A percentile compares a stretch with the other conserved stretches of the same genome.
Evolutionary conservation across 495 filamentous ascomycete species (phyloP).

Genomic region (Talaromyces wortmannii): DNA sequence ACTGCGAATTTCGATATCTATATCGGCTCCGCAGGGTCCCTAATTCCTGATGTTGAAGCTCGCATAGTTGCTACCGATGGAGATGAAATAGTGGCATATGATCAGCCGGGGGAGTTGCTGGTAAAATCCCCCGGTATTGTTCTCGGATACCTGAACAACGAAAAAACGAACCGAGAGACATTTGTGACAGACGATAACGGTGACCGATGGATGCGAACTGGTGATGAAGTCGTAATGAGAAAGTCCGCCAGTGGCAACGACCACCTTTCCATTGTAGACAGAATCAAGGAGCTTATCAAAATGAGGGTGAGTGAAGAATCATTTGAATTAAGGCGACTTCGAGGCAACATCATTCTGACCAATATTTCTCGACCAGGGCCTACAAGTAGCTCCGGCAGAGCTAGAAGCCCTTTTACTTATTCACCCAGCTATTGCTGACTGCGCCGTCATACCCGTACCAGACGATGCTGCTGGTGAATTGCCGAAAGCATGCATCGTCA

Average conservation of each 20-base stretch:
- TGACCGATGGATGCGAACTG: slow-evolving; percentile 62
- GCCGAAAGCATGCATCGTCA: slow-evolving; percentile 78
- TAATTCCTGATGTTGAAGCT: slow-evolving; percentile 59
- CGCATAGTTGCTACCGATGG: slow-evolving; percentile 70
- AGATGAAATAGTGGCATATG: slow-evolving; percentile 65
- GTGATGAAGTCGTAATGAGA: slow-evolving; percentile 61
- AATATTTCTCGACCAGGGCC: slow-evolving; percentile 39
- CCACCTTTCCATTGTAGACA: slow-evolving; percentile 68
- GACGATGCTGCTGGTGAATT: slow-evolving; percentile 62
- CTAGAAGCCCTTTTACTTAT: slow-evolving; percentile 70
- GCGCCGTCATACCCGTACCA: slow-evolving; percentile 63
- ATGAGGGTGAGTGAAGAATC: slow-evolving; percentile 48
- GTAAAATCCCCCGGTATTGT: slow-evolving; percentile 70
- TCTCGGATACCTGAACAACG: slow-evolving; percentile 79
- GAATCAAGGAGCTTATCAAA: slow-evolving; percentile 82
- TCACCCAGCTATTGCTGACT: slow-evolving; percentile 64
- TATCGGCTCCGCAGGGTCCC: slow-evolving; percentile 64
- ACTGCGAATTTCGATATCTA: slow-evolving; percentile 60
- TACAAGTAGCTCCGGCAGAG: slow-evolving; percentile 76
- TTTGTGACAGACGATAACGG: slow-evolving; percentile 54
- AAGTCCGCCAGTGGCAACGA: slow-evolving; percentile 52
- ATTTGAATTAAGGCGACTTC: too few relatives aligned
- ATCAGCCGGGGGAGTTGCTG: slow-evolving; percentile 73
- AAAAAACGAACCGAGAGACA: slow-evolving; percentile 72
- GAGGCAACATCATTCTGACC: too few relatives aligned